Evolutionary conservation across 352 stramenopile genomes (phyloP).

Genomic region (Globisporangium spinosum): DNA sequence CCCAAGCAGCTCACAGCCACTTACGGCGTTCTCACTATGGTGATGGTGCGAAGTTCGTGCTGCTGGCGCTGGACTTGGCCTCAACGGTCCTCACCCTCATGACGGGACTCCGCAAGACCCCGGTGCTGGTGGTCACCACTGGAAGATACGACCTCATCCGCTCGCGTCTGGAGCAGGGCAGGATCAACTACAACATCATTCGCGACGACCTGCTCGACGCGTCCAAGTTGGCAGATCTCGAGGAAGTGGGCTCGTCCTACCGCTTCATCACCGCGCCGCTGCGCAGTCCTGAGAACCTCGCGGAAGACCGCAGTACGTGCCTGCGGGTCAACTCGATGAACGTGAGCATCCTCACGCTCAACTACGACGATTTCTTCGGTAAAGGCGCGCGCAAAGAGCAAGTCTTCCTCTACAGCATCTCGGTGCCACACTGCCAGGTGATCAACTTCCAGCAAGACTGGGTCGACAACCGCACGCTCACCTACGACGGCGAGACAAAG

Average conservation of each 20-base stretch:
- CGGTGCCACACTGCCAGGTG: conserved; percentile 32
- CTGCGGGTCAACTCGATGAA: conserved; percentile 44
- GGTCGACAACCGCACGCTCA: conserved; percentile 30
- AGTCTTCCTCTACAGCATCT: conserved; percentile 41
- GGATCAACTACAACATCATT: conserved; percentile 31
- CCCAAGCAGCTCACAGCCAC: neutral
- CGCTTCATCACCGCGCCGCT: conserved; percentile 26
- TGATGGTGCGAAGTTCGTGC: conserved; percentile 15
- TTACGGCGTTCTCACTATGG: neutral
- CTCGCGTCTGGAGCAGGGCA: conserved; percentile 17
- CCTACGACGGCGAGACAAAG: conserved; percentile 19
- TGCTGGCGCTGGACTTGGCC: conserved; percentile 21
- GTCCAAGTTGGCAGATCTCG: conserved; percentile 11
- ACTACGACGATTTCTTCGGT: conserved; percentile 44
- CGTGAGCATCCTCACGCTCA: conserved; percentile 24
- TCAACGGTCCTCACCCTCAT: conserved; percentile 29
- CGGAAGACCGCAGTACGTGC: conserved; percentile 37
- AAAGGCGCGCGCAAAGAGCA: conserved; percentile 27
- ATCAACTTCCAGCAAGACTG: conserved; percentile 35
- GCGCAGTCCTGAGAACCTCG: conserved; percentile 29
- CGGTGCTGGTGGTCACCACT: conserved; percentile 18
- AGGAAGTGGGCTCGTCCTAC: conserved; percentile 5
- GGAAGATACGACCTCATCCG: conserved; percentile 22
- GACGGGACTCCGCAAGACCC: conserved; percentile 30
- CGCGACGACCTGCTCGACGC: conserved; percentile 18